These are phyloP conservation scores for Skeletonema menzelii DNA, from an alignment of 108 stramenopile genomes.

Conservation along the genomic window DNA sequence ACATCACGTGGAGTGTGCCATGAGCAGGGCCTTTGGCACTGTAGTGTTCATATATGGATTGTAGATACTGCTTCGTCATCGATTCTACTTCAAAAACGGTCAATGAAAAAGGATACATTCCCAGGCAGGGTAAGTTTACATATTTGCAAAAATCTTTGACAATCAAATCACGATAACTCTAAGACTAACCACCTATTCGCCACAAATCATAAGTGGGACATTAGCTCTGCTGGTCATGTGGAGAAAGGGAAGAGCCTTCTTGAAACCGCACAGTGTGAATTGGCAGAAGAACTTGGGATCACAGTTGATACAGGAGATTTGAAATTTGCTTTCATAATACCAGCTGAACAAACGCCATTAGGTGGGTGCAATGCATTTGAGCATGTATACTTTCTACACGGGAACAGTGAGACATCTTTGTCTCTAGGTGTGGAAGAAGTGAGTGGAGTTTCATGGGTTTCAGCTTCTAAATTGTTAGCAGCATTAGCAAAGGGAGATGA, in stretches of 20 bases:
- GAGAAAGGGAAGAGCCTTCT: conserved; percentile 12
- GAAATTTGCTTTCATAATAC: conserved; percentile 37
- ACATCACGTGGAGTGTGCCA: conserved; percentile 17
- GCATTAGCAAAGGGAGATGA: conserved; percentile 22
- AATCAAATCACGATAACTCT: not conserved
- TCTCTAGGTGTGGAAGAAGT: conserved; percentile 44
- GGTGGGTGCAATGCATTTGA: conserved; percentile 58
- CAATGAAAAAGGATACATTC: conserved; percentile 47
- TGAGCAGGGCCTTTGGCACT: conserved; percentile 38
- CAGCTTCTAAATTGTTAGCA: conserved; percentile 11
- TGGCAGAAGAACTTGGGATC: conserved; percentile 44
- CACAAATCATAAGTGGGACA: conserved; percentile 39
- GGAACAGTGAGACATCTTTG: not conserved
- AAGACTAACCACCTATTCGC: not conserved
- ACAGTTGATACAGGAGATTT: conserved; percentile 2
- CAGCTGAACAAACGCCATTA: conserved; percentile 28
- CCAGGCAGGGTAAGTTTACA: conserved; percentile 16
- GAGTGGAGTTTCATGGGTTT: conserved; percentile 33
- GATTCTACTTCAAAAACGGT: conserved; percentile 40
- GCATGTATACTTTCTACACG: conserved; percentile 45
- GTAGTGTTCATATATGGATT: conserved; percentile 48
- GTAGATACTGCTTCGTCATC: conserved; percentile 7
- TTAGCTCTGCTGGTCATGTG: conserved; percentile 47
- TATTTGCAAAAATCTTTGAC: not conserved
- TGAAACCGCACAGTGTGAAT: conserved; percentile 16